These are phyloP conservation scores for Friedmanniomyces simplex DNA, from an alignment of 495 filamentous ascomycete species.

Conservation along the genomic window DNA sequence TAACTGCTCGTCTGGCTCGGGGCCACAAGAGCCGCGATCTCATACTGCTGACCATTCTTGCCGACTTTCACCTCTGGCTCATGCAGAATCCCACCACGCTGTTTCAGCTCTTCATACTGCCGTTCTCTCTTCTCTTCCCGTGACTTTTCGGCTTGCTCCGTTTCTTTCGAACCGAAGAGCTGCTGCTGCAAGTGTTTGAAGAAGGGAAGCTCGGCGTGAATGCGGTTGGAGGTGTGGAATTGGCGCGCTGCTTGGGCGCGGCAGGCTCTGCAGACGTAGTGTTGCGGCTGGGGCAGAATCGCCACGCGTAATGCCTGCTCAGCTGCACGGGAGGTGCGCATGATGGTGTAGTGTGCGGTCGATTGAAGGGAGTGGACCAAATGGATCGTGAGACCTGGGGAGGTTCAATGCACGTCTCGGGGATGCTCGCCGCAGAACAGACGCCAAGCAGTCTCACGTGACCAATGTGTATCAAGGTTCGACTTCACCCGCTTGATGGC, in stretches of 20 bases:
- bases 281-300: background rate
- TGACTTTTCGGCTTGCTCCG: background rate
- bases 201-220: conserved; percentile 3
- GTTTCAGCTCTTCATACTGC: background rate
- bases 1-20: conserved; percentile 33
- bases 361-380: too few species aligned
- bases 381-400: too few species aligned
- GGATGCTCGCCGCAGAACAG: too few species aligned
- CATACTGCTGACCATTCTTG: conserved; percentile 22
- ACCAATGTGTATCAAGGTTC: too few species aligned
- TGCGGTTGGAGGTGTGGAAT: conserved; percentile 11
- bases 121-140: conserved; percentile 1
- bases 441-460: too few species aligned
- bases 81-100: background rate
- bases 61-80: conserved; percentile 15
- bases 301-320: conserved; percentile 16
- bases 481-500: too few species aligned
- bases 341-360: background rate
- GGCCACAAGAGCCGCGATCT: conserved; percentile 13
- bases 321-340: background rate
- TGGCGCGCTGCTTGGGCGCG: conserved; percentile 11
- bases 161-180: conserved; percentile 10
- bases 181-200: conserved; percentile 4
- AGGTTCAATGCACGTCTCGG: too few species aligned
- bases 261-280: conserved; percentile 19